Base-by-base conservation (phyloP, 202 grass and related monocot species). In the Schoenoplectus triqueter region DNA sequence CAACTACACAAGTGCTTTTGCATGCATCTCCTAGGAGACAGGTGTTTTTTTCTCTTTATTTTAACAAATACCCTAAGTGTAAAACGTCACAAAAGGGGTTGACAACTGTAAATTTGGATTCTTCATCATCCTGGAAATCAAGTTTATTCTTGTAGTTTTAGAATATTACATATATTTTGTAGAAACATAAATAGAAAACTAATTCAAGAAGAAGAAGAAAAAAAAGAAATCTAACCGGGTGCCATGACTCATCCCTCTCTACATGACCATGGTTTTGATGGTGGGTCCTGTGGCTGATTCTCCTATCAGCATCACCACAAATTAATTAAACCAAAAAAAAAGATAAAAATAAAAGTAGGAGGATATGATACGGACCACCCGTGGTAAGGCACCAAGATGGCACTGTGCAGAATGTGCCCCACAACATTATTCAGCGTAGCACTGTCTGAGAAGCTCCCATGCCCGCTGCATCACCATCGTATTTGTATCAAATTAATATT, bases 241-340 rank as follows among this genome's bases (percentile, higher is more conserved):
- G 90, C 96, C 96, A 98, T 56, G 96, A 94, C 71, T 98, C 96
- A 44, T 98, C 93, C 79, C 69, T 98, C 60, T 98, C 87, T 62
- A 94, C 84, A 61, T 97, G 90, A n/a, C 94, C 94, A 66, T 97
- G 94, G 78, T 97, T 94, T 86, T 92, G 88, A 82, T 97, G 94
- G 87, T 97, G 94, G 2, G 87, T 97, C 50, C 88, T 94, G 70
- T 97, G 94, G 88, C 91, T 97, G 10, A 97, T 97, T 84, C 94
- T 94, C 94, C 94, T 97, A 88, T 78, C 8, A 31, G 0, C 39
- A 71, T 13, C 13, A 56, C 1, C 9, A 63, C 20, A 19, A 82
- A 8, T 81, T 81, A 20, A 5, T 64, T 73, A 51, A 55, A 70
- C 13, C 0, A 7, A 64, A 7, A 56, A 66, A 49, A 15, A 5